These are phyloP conservation scores for Blastobotrys niveus DNA, from an alignment of 1,139 yeast genomes.

Conservation along the genomic window DNA sequence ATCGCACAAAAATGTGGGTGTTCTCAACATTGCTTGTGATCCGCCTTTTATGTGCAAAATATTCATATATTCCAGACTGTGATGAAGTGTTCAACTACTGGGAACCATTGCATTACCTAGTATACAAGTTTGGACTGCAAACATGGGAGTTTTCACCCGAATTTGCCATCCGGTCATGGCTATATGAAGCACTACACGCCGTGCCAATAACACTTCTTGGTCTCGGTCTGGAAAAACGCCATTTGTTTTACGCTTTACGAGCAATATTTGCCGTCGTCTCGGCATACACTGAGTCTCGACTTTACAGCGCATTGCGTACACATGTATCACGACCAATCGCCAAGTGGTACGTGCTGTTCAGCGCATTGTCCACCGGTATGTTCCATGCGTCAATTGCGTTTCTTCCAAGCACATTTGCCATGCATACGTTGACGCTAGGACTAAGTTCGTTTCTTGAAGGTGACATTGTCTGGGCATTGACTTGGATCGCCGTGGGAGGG, in stretches of 20 bases:
- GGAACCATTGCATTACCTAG: conserved; percentile 81
- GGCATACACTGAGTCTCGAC: conserved; percentile 47
- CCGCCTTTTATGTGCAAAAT: conserved; percentile 46
- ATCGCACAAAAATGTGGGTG: neutral
- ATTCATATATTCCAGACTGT: conserved; percentile 74
- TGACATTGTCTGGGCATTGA: conserved; percentile 40
- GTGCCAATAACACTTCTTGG: conserved; percentile 16
- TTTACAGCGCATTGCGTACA: conserved; percentile 43
- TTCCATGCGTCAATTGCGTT: conserved; percentile 80
- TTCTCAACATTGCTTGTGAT: conserved; percentile 27
- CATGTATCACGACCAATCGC: conserved; percentile 41
- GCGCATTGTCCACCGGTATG: conserved; percentile 57
- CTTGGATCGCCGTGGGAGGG: conserved; percentile 60
- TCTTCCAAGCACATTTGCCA: conserved; percentile 81
- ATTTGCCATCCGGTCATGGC: conserved; percentile 82
- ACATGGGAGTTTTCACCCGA: conserved; percentile 97
- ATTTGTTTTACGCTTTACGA: conserved; percentile 48
- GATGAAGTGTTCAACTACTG: conserved; percentile 84
- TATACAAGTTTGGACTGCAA: conserved; percentile 82
- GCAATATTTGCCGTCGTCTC: conserved; percentile 49
- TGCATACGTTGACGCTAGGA: conserved; percentile 60
- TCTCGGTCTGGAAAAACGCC: conserved; percentile 6
- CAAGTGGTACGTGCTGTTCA: conserved; percentile 52
- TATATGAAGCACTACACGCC: conserved; percentile 44
- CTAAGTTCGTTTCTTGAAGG: conserved; percentile 37